Evolutionary conservation across 805 yeast species (phyloP).

Genomic region (Candida boidinii): DNA sequence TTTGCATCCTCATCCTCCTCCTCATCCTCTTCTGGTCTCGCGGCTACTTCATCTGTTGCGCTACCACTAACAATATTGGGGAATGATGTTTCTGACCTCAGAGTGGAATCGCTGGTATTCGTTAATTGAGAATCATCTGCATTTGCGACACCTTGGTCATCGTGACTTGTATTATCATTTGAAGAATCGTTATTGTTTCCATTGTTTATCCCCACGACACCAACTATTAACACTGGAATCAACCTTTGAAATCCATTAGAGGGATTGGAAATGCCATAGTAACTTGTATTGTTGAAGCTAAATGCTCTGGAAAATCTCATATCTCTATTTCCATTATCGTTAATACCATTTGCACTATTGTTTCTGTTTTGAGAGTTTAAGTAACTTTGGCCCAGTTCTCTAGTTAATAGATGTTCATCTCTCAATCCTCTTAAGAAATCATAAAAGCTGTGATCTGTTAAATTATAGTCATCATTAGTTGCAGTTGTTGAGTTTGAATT

Average conservation of each 20-base stretch:
- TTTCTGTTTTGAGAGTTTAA: constrained; percentile 5
- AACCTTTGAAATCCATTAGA: constrained; percentile 10
- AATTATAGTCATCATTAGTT: constrained; percentile 2
- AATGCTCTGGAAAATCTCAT: constrained; percentile 35
- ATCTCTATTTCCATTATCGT: constrained; percentile 3
- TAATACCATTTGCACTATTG: background rate
- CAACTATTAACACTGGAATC: constrained; percentile 23
- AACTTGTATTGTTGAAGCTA: constrained; percentile 24
- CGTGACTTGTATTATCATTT: background rate
- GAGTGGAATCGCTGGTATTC: too few species aligned
- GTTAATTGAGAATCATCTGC: constrained; percentile 1
- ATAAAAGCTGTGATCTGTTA: constrained; percentile 30
- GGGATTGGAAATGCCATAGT: constrained; percentile 7
- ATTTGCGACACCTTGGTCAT: background rate
- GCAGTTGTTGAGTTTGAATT: too few species aligned
- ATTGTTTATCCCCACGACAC: constrained; percentile 21
- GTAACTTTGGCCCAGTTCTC: constrained; percentile 22
- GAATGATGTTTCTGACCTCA: too few species aligned
- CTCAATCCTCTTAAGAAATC: constrained; percentile 30
- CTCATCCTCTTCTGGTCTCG: background rate
- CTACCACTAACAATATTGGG: too few species aligned
- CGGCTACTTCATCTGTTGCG: background rate
- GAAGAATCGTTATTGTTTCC: constrained; percentile 2
- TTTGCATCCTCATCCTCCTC: constrained; percentile 1
- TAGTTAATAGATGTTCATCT: constrained; percentile 14